Conservation (phyloP, 192 early-diverging fungal genomes). For the Entrophospora sp. region DNA sequence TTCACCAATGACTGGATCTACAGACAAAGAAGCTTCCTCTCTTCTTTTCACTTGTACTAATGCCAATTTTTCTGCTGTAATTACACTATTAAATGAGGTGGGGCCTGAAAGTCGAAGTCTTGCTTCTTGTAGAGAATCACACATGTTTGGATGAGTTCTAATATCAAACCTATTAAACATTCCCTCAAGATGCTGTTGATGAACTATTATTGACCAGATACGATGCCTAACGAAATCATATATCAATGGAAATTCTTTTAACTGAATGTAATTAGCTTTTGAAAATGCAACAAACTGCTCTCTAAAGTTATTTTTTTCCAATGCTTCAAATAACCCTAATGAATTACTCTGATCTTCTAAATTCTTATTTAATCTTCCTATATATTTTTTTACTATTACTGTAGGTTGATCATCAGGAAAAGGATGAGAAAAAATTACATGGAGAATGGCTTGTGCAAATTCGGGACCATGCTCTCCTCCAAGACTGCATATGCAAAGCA, state of each 20-base stretch:
- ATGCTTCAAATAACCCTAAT: neutral
- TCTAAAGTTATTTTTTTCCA: neutral
- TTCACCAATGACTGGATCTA: too few relatives aligned
- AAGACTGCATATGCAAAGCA: neutral
- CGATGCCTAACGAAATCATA: conserved; percentile 2
- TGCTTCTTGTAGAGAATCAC: neutral
- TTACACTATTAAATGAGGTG: neutral
- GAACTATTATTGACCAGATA: conserved; percentile 1
- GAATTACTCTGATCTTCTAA: neutral
- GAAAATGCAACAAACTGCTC: neutral
- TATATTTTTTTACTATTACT: neutral
- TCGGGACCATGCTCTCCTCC: neutral
- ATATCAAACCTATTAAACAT: conserved; percentile 8
- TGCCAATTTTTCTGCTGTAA: neutral
- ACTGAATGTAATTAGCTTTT: neutral
- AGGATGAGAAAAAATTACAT: neutral
- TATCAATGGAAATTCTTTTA: neutral
- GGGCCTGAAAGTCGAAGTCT: neutral
- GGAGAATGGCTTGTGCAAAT: neutral
- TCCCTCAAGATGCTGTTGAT: conserved; percentile 6
- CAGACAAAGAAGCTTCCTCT: too few relatives aligned
- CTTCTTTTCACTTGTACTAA: neutral
- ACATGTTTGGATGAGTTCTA: neutral
- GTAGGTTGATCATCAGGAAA: neutral
- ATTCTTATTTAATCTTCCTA: neutral